phyloP scores from a whole-genome alignment of 2,329 filamentous ascomycete species.

The Xenoacremonium recifei region DNA sequence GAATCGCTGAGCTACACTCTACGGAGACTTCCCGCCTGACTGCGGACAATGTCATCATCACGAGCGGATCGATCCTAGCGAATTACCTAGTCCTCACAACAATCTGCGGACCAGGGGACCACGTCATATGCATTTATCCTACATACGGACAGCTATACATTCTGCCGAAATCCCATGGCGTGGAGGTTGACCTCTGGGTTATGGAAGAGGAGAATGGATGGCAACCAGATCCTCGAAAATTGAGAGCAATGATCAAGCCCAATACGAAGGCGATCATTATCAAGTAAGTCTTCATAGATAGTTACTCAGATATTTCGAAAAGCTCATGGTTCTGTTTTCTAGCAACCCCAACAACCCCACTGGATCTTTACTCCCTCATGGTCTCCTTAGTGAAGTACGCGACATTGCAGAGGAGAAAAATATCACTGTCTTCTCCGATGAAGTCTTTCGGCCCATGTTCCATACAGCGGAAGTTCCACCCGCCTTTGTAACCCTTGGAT shows the following conservation, averaged over 20 bases:
- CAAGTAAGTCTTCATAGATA: conserved; percentile 1
- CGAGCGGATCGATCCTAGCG: conserved; percentile 72
- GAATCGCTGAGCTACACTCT: conserved; percentile 7
- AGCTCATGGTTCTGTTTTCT: not conserved
- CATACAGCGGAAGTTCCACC: conserved; percentile 62
- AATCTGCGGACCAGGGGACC: conserved; percentile 53
- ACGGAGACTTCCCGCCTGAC: not conserved
- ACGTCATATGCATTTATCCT: conserved; percentile 80
- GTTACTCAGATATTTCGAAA: not conserved
- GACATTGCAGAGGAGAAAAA: conserved; percentile 59
- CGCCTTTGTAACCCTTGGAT: conserved; percentile 63
- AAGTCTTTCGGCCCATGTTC: conserved; percentile 82
- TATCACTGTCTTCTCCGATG: conserved; percentile 70
- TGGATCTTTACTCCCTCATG: conserved; percentile 63
- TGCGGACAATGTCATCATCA: conserved; percentile 66
- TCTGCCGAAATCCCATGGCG: conserved; percentile 70
- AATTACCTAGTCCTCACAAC: conserved; percentile 74
- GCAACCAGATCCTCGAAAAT: conserved; percentile 61
- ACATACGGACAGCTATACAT: conserved; percentile 80
- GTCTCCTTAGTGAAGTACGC: conserved; percentile 59
- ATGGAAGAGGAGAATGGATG: conserved; percentile 62
- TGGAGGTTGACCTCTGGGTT: conserved; percentile 73
- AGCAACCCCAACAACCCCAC: conserved; percentile 80
- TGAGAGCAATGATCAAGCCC: conserved; percentile 60
- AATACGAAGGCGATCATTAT: conserved; percentile 58